Conservation (phyloP, 495 filamentous ascomycete genomes). For the Xylaria nigripes region DNA sequence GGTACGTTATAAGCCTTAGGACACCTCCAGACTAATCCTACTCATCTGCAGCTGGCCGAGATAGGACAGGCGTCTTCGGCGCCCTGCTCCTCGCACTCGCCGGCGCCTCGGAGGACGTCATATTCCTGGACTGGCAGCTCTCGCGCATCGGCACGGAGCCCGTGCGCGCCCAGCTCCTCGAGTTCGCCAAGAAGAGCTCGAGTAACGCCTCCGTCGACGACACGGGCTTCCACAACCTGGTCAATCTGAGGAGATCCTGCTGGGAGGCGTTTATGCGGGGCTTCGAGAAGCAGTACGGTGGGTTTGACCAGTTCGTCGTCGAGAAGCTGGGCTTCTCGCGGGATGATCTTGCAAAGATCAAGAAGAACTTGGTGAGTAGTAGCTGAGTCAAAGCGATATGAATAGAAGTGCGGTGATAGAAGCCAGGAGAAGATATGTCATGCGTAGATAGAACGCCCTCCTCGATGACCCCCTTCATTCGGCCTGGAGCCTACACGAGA, state of each 20-base stretch:
- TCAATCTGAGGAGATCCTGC: constrained; percentile 24
- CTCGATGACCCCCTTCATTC: no score
- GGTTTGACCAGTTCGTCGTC: constrained; percentile 37
- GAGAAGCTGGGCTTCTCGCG: constrained; percentile 31
- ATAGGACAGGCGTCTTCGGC: constrained; percentile 55
- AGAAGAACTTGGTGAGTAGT: constrained; percentile 28
- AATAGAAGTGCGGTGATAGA: background rate
- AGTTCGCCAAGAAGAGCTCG: constrained; percentile 29
- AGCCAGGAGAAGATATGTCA: background rate
- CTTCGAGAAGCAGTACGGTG: constrained; percentile 31
- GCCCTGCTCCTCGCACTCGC: constrained; percentile 50
- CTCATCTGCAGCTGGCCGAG: constrained; percentile 44
- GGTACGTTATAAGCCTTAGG: background rate
- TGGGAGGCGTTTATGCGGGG: constrained; percentile 35
- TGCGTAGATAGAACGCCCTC: no score
- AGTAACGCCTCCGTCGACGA: constrained; percentile 21
- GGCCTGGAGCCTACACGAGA: no score
- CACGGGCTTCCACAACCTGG: constrained; percentile 37
- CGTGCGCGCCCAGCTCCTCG: constrained; percentile 33
- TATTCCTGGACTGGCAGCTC: constrained; percentile 46
- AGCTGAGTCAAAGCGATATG: background rate
- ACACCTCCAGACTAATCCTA: background rate
- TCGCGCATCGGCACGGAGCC: constrained; percentile 41
- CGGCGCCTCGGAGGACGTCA: constrained; percentile 35
- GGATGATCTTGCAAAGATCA: constrained; percentile 35